These are phyloP conservation scores for Brasilioporus rufonigricans DNA, from an alignment of 768 basidiomycete species.

Conservation along the genomic window DNA sequence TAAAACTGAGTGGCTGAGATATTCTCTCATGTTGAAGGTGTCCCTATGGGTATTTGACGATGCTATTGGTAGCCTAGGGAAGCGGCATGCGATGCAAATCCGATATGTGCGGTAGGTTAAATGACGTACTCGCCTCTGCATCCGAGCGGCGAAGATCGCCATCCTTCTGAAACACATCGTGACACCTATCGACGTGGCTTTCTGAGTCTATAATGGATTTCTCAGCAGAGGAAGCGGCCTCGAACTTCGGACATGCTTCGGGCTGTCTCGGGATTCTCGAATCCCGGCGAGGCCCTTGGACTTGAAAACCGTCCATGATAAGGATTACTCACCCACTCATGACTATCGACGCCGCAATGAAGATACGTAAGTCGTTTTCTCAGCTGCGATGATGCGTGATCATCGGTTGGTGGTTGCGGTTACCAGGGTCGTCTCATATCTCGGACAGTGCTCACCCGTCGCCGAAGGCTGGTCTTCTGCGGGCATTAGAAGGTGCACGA, in stretches of 20 bases:
- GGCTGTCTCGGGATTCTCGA: constrained; percentile 1
- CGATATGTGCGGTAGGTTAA: not conserved
- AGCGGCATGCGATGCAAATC: no score
- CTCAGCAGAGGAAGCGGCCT: not conserved
- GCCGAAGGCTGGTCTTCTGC: not conserved
- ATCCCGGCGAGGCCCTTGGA: not conserved
- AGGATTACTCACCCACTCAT: constrained; percentile 8
- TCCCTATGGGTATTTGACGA: no score
- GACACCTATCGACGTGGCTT: constrained; percentile 7
- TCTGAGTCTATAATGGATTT: not conserved
- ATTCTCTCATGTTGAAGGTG: no score
- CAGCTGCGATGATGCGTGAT: not conserved
- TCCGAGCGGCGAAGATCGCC: not conserved
- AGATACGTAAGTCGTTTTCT: constrained; percentile 10
- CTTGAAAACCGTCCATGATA: constrained; percentile 5
- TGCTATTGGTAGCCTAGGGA: no score
- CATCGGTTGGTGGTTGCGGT: not conserved
- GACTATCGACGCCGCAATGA: not conserved
- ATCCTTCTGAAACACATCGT: constrained; percentile 4
- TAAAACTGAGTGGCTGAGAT: no score
- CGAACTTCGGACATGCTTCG: not conserved
- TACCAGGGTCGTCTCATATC: not conserved
- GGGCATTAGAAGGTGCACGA: not conserved
- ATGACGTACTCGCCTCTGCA: not conserved
- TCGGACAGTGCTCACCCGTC: not conserved